A percentile compares a stretch with the other conserved stretches of the same genome.
phyloP scores from a whole-genome alignment of 208 protist species.

The Acanthamoeba healyi region DNA sequence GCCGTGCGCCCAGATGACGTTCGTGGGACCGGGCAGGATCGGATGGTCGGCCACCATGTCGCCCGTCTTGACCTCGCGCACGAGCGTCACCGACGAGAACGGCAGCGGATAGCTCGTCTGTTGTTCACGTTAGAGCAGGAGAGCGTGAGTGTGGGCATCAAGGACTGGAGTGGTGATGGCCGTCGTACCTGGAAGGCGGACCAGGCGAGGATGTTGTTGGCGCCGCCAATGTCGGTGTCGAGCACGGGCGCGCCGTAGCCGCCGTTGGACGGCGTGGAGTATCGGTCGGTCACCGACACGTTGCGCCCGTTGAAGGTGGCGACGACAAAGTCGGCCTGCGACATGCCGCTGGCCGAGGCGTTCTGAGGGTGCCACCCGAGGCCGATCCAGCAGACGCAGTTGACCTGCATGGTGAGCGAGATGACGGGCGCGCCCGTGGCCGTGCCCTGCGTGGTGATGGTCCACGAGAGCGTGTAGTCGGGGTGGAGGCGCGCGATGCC shows the following conservation, averaged over 20 bases:
- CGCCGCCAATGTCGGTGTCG: conserved; percentile 31
- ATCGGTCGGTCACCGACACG: background rate
- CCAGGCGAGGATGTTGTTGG: conserved; percentile 57
- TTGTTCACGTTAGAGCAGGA: too few relatives aligned
- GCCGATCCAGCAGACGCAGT: conserved; percentile 10
- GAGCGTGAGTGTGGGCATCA: too few relatives aligned
- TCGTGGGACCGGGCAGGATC: background rate
- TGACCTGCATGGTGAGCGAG: background rate
- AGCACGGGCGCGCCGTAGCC: conserved; percentile 33
- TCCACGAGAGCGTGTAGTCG: conserved; percentile 8
- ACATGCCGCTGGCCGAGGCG: background rate
- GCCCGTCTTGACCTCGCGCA: background rate
- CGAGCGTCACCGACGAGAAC: background rate
- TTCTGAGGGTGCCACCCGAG: background rate
- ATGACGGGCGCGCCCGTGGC: conserved; percentile 1
- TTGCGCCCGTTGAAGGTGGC: conserved; percentile 43
- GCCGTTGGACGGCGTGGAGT: background rate
- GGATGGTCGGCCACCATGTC: conserved; percentile 8
- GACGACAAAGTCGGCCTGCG: conserved; percentile 58
- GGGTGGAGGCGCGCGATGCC: conserved; percentile 17
- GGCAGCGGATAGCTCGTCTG: background rate
- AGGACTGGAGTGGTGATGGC: too few relatives aligned
- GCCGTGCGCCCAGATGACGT: conserved; percentile 6
- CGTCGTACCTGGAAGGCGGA: conserved; percentile 18
- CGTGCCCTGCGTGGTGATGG: background rate